Base-by-base conservation (phyloP, 176 grass and related monocot species). In the Oryza officinalis region DNA sequence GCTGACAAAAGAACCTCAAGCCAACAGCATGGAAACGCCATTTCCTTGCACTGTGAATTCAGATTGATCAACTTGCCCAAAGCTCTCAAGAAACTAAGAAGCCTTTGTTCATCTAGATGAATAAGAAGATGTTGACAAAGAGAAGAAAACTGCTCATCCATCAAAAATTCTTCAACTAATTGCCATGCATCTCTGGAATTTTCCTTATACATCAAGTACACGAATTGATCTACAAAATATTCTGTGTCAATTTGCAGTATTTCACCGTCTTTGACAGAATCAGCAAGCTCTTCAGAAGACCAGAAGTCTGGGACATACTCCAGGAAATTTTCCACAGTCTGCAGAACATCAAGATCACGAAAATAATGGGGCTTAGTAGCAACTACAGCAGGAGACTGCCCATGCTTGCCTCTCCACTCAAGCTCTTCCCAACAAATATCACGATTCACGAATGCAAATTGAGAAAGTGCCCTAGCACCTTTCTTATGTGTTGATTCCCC, bases 311-410 rank as follows among this genome's bases (percentile, higher is more conserved):
- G 96, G 27, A 95, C 90, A 67, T 93, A 91, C 46, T 98, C 89
- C 54, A 98, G 86, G 87, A 95, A 98, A 86, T 98, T 98, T 74
- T 93, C 84, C 8, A 98, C 76, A 31, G 96, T 98, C 54, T 54
- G 85, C 27, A 93, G 84, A 49, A 98, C 89, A 93, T 98, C 92
- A 78, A 94, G 87, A 81, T 95, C 89, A 74, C 80, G 84, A 41
- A 98, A 98, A 76, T 98, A 95, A 72, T 98, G 92, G 72, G 96
- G 96, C 52, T 98, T 95, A 57, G 90, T 95, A 69, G 92, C 96
- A 85, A 98, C 90, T 83, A 98, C 82, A 70, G 96, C 92, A 38
- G 96, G 96, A 75, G 96, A 95, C 65, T 98, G 92, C 57, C 96
- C 96, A 65, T 94, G 96, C 60, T 89, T 92, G 41, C 92, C 96